Percentiles rank a stretch among this genome's conserved stretches.
Evolutionary conservation across 1,139 yeast genomes (phyloP).

Genomic region (Arxiozyma bovina): DNA sequence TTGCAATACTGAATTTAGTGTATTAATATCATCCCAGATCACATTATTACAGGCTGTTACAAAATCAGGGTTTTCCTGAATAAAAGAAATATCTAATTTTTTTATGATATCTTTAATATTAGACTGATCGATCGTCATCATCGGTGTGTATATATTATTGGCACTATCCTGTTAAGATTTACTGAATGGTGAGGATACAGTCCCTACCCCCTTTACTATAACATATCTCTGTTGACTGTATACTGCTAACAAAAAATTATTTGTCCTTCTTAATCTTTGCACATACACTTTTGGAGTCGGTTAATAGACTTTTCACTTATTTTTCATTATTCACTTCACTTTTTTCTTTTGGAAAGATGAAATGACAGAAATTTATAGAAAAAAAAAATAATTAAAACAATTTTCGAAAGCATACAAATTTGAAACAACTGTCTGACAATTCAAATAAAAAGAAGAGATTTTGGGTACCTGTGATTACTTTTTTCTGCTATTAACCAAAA

Average conservation of each 20-base stretch:
- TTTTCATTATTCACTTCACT: too few species aligned
- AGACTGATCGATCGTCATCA: not conserved
- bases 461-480: too few species aligned
- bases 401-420: too few species aligned
- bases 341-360: not conserved
- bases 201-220: not conserved
- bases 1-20: constrained; percentile 24
- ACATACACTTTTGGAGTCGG: too few species aligned
- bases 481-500: not conserved
- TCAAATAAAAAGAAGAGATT: too few species aligned
- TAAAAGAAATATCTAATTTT: constrained; percentile 25
- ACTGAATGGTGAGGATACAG: too few species aligned
- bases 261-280: not conserved
- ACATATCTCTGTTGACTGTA: not conserved
- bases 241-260: too few species aligned
- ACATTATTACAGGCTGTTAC: constrained; percentile 17
- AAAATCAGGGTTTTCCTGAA: constrained; percentile 31
- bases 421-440: too few species aligned
- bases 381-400: too few species aligned
- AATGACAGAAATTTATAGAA: not conserved
- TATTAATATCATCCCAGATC: constrained; percentile 22
- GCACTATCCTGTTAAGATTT: not conserved
- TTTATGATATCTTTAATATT: constrained; percentile 8
- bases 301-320: not conserved
- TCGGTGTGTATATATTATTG: not conserved